Percentiles rank a stretch among this genome's conserved stretches.
Conservation (phyloP, 2,329 filamentous ascomycete genomes). For the Trichoderma oligosporum region DNA sequence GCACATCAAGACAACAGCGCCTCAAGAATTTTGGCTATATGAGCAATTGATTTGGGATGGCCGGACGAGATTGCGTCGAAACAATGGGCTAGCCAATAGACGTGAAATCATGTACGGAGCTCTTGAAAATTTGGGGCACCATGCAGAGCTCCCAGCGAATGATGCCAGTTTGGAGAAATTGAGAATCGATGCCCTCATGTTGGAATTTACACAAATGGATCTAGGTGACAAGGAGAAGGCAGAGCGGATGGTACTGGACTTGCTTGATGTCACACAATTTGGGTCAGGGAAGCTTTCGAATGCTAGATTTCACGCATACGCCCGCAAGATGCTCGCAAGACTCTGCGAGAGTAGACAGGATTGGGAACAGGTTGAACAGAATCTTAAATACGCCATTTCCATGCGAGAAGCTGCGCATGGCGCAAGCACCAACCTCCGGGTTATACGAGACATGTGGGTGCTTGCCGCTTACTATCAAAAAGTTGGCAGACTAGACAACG, state of each 20-base stretch:
- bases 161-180: conserved; percentile 27
- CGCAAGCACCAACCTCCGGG: conserved; percentile 33
- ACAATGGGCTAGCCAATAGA: conserved; percentile 30
- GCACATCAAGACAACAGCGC: conserved; percentile 30
- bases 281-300: conserved; percentile 26
- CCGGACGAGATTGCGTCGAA: conserved; percentile 33
- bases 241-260: conserved; percentile 30
- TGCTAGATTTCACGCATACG: conserved; percentile 38
- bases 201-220: conserved; percentile 40
- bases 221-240: conserved; percentile 32
- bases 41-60: conserved; percentile 40
- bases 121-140: conserved; percentile 27
- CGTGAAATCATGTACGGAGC: conserved; percentile 32
- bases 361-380: conserved; percentile 33
- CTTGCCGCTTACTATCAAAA: conserved; percentile 34
- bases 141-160: conserved; percentile 15
- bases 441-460: conserved; percentile 40
- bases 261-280: conserved; percentile 30
- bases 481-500: conserved; percentile 29
- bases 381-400: conserved; percentile 32
- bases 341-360: conserved; percentile 33
- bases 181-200: conserved; percentile 33
- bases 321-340: conserved; percentile 37
- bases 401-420: conserved; percentile 38
- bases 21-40: conserved; percentile 37